phyloP scores from a whole-genome alignment of 2,329 filamentous ascomycete genomes.

The Cladosporium sp. region DNA sequence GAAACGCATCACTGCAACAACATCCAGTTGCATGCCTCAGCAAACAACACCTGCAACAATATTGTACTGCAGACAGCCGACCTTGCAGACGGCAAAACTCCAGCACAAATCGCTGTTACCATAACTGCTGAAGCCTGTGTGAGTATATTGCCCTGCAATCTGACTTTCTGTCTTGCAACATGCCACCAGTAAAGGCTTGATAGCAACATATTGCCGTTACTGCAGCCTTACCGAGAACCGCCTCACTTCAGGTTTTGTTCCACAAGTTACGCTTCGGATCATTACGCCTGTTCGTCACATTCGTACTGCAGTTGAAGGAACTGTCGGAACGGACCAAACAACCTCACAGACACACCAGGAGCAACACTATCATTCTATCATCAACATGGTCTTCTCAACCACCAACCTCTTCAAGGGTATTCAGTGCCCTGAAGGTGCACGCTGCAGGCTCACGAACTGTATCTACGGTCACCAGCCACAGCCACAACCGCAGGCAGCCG shows the following conservation, averaged over 20 bases:
- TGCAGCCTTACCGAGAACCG: neutral
- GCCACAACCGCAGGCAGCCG: neutral
- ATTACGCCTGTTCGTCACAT: neutral
- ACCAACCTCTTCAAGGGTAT: conserved; percentile 56
- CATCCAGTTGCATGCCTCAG: neutral
- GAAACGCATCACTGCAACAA: neutral
- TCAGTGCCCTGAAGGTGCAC: conserved; percentile 52
- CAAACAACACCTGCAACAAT: neutral
- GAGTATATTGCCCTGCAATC: too few species aligned
- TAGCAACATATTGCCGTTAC: neutral
- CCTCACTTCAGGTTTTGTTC: neutral
- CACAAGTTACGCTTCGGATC: neutral
- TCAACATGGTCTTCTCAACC: conserved; percentile 54
- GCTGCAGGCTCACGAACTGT: conserved; percentile 57
- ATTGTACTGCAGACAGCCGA: neutral
- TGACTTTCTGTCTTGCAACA: neutral
- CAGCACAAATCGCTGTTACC: neutral
- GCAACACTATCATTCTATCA: neutral
- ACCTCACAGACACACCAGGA: neutral
- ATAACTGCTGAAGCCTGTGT: neutral
- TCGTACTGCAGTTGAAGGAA: neutral
- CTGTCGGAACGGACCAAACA: neutral
- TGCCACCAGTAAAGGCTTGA: neutral
- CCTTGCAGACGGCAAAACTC: neutral
- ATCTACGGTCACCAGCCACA: conserved; percentile 56